phyloP scores from a whole-genome alignment of 192 early-diverging fungal species.

The Rhizophagus clarus region DNA sequence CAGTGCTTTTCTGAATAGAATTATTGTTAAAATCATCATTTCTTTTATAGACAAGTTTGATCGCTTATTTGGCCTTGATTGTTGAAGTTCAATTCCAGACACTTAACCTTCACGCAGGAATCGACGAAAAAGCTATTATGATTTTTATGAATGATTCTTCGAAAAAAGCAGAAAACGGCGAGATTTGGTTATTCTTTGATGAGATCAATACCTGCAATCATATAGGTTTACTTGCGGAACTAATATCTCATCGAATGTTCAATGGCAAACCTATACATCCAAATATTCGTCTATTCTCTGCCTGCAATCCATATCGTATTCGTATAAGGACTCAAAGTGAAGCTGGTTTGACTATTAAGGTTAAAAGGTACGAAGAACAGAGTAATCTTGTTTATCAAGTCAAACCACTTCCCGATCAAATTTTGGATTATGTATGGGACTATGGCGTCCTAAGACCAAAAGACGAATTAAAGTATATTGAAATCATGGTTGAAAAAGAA shows the following conservation, averaged over 20 bases:
- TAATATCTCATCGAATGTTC: neutral
- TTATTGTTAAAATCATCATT: no score
- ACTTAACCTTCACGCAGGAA: neutral
- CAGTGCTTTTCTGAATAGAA: no score
- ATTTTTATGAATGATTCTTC: neutral
- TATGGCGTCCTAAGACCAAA: neutral
- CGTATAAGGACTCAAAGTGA: neutral
- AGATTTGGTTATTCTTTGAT: neutral
- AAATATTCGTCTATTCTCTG: neutral
- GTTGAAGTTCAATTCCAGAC: neutral
- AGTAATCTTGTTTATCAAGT: conserved; percentile 3
- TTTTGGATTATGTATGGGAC: conserved; percentile 12
- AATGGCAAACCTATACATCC: neutral
- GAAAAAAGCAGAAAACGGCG: neutral
- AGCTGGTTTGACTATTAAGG: neutral
- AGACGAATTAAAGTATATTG: neutral
- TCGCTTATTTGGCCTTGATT: neutral
- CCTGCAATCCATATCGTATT: neutral
- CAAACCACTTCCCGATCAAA: neutral
- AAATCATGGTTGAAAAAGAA: neutral
- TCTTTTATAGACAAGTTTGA: neutral
- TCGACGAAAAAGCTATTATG: neutral
- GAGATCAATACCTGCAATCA: neutral
- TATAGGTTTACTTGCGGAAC: neutral
- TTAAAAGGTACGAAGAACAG: neutral